These are phyloP conservation scores for Fremontodendron californicum DNA, from an alignment of 345 rosid genomes.

Conservation along the genomic window DNA sequence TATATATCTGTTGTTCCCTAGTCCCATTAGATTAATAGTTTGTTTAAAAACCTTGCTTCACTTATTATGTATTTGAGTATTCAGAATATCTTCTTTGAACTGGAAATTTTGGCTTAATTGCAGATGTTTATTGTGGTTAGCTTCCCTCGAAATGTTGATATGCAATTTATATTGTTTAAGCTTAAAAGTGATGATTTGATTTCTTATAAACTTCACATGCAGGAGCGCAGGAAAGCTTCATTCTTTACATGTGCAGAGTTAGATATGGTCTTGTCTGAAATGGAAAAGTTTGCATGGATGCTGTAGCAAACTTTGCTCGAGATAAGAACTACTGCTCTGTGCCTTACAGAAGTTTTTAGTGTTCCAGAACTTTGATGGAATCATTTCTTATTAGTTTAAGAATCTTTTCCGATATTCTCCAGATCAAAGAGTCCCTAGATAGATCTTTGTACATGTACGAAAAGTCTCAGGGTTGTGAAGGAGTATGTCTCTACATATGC, in stretches of 20 bases:
- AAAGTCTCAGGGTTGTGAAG: slow-evolving; percentile 29
- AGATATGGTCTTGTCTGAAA: slow-evolving; percentile 44
- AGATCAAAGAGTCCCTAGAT: slow-evolving; percentile 51
- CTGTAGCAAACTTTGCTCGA: slow-evolving; percentile 28
- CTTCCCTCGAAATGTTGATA: background rate
- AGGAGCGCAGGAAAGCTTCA: slow-evolving; percentile 47
- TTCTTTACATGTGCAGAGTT: slow-evolving; percentile 54
- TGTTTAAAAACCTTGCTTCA: background rate
- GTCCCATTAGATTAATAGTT: no score
- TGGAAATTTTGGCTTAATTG: background rate
- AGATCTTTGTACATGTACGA: slow-evolving; percentile 44
- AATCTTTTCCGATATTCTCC: slow-evolving; percentile 19
- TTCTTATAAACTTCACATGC: slow-evolving; percentile 16
- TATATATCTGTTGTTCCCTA: background rate
- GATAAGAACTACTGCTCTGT: slow-evolving; percentile 29
- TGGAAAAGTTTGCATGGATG: slow-evolving; percentile 44
- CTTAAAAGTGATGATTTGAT: background rate
- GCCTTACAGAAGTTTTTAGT: slow-evolving; percentile 38
- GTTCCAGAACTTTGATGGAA: background rate
- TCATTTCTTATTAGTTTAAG: slow-evolving; percentile 1
- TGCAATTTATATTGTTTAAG: background rate
- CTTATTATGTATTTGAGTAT: background rate
- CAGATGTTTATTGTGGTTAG: background rate
- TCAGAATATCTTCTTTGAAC: background rate
- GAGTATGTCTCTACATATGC: slow-evolving; percentile 32